Conservation (phyloP, 305 asterid genomes). For the Nicotiana rustica region DNA sequence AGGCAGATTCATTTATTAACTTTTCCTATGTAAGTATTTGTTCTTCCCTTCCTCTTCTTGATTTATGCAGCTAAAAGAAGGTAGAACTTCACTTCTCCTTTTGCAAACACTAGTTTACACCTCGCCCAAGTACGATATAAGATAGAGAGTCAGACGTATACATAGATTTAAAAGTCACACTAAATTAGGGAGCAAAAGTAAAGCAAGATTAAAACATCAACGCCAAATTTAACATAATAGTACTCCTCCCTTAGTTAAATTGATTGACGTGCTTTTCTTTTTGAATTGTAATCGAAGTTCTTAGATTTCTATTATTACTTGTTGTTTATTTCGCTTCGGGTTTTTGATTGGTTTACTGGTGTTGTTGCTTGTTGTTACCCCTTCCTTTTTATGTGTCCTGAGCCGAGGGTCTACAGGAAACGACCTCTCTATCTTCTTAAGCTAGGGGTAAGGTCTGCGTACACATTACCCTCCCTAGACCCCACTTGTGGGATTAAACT, state of each 20-base stretch:
- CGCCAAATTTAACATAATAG: not conserved
- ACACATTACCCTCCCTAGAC: too few species aligned
- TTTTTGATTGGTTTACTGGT: too few species aligned
- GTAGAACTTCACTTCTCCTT: not conserved
- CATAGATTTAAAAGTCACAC: not conserved
- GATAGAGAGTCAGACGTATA: not conserved
- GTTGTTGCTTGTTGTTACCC: too few species aligned
- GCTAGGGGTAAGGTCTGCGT: too few species aligned
- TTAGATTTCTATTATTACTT: too few species aligned
- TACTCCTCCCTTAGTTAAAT: slow-evolving; percentile 15
- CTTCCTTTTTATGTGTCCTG: too few species aligned
- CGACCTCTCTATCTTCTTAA: too few species aligned
- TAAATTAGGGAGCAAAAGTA: slow-evolving; percentile 4
- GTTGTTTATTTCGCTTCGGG: too few species aligned
- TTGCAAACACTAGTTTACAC: not conserved
- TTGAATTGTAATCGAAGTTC: not conserved
- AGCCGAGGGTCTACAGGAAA: too few species aligned
- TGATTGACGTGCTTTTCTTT: not conserved
- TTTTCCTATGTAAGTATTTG: not conserved
- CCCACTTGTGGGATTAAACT: too few species aligned
- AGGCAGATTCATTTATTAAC: not conserved
- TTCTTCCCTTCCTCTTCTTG: not conserved
- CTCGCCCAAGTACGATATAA: not conserved
- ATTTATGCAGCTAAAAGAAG: slow-evolving; percentile 2
- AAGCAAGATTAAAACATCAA: not conserved